Evolutionary conservation across 441 rosid genomes (phyloP).

Genomic region (Eutrema salsugineum): DNA sequence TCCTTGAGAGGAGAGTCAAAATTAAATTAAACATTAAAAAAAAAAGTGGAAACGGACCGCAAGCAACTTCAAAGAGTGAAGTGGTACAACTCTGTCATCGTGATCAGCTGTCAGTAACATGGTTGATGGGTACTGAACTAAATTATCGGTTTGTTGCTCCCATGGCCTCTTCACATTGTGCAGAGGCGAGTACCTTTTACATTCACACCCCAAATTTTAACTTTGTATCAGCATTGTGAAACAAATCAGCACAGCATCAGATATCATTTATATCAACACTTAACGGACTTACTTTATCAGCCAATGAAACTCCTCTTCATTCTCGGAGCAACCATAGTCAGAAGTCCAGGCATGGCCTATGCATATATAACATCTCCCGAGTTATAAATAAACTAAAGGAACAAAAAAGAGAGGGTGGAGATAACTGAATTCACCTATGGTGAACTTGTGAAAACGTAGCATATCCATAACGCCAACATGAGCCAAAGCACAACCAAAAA

Average conservation of each 20-base stretch:
- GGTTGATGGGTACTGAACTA: slow-evolving; percentile 79
- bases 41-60: slow-evolving; percentile 52
- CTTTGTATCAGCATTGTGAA: neutral
- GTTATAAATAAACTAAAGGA: neutral
- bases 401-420: neutral
- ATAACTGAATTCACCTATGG: slow-evolving; percentile 56
- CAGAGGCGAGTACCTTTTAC: slow-evolving; percentile 80
- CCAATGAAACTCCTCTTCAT: slow-evolving; percentile 87
- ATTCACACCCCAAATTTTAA: neutral
- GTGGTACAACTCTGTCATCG: slow-evolving; percentile 94
- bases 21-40: neutral
- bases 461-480: slow-evolving; percentile 99
- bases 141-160: slow-evolving; percentile 46
- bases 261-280: neutral
- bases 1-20: neutral
- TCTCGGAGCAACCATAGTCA: slow-evolving; percentile 89
- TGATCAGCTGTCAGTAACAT: slow-evolving; percentile 98
- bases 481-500: slow-evolving; percentile 97
- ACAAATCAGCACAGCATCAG: neutral
- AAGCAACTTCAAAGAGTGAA: slow-evolving; percentile 80
- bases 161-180: slow-evolving; percentile 93
- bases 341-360: slow-evolving; percentile 96
- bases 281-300: slow-evolving; percentile 67
- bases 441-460: slow-evolving; percentile 95
- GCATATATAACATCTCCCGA: slow-evolving; percentile 13